A percentile compares a stretch with the other conserved stretches of the same genome.
phyloP scores from a whole-genome alignment of 1,284 basidiomycete species.

The Leccinum huronense region DNA sequence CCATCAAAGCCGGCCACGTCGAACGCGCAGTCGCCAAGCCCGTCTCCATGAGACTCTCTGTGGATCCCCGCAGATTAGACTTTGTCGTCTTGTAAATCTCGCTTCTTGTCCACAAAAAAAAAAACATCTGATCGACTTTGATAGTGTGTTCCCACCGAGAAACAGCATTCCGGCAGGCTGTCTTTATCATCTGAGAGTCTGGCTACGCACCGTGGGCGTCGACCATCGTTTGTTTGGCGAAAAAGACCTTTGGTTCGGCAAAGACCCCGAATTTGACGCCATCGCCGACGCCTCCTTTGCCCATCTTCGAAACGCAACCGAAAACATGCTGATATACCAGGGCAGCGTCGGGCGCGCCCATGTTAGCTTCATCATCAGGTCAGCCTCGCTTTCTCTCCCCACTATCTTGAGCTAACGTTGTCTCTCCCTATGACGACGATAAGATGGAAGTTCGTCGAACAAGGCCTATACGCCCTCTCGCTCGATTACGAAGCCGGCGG shows the following conservation, averaged over 20 bases:
- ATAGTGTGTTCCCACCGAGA: constrained; percentile 56
- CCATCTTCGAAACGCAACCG: constrained; percentile 40
- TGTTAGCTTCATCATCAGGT: constrained; percentile 53
- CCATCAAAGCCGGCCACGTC: constrained; percentile 51
- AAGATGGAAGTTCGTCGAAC: constrained; percentile 46
- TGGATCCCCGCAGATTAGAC: constrained; percentile 51
- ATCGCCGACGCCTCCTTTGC: constrained; percentile 56
- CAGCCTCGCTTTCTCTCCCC: not conserved
- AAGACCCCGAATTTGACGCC: constrained; percentile 55
- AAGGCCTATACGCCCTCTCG: constrained; percentile 47
- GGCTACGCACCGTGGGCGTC: constrained; percentile 50
- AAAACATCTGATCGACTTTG: not conserved
- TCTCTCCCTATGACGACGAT: not conserved
- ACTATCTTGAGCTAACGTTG: constrained; percentile 1
- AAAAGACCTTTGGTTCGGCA: constrained; percentile 59
- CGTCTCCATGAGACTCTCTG: constrained; percentile 41
- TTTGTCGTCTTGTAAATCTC: constrained; percentile 56
- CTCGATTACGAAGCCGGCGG: constrained; percentile 61
- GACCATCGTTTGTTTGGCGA: constrained; percentile 60
- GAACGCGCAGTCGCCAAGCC: constrained; percentile 52
- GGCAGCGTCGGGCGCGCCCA: constrained; percentile 50
- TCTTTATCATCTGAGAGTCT: constrained; percentile 55
- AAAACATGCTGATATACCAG: constrained; percentile 49
- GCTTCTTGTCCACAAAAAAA: not conserved
- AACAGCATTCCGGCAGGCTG: constrained; percentile 47